phyloP scores from a whole-genome alignment of 768 basidiomycete species.

The Cubamyces sp. region DNA sequence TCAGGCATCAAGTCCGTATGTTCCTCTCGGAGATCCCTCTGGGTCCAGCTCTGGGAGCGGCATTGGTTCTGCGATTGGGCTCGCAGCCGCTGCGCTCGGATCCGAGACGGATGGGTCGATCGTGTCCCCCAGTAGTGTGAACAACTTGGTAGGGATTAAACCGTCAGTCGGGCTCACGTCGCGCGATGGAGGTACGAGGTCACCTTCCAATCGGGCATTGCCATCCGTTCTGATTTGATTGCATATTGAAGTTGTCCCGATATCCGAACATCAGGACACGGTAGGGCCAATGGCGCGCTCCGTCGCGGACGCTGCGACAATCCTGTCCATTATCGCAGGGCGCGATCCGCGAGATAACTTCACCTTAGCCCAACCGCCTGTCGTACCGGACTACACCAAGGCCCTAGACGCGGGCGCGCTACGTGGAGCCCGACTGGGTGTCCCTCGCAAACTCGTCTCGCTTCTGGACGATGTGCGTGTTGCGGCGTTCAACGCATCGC shows the following conservation, averaged over 20 bases:
- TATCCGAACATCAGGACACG: conserved; percentile 41
- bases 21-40: conserved; percentile 44
- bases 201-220: conserved; percentile 24
- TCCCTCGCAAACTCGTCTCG: conserved; percentile 42
- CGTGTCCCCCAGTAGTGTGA: conserved; percentile 42
- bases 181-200: conserved; percentile 36
- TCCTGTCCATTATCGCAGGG: conserved; percentile 44
- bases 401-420: conserved; percentile 54
- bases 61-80: conserved; percentile 43
- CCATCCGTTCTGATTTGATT: conserved; percentile 38
- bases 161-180: conserved; percentile 41
- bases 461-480: conserved; percentile 30
- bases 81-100: conserved; percentile 45
- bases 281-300: conserved; percentile 41
- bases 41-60: conserved; percentile 57
- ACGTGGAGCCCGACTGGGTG: conserved; percentile 46
- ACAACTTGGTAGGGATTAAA: conserved; percentile 46
- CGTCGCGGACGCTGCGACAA: conserved; percentile 38
- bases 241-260: conserved; percentile 43
- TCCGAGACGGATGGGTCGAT: conserved; percentile 52
- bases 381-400: conserved; percentile 56
- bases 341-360: conserved; percentile 44
- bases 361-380: conserved; percentile 47
- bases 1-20: conserved; percentile 46
- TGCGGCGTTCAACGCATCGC: conserved; percentile 42